phyloP scores from a whole-genome alignment of 495 filamentous ascomycete species.

The Podospora appendiculata region DNA sequence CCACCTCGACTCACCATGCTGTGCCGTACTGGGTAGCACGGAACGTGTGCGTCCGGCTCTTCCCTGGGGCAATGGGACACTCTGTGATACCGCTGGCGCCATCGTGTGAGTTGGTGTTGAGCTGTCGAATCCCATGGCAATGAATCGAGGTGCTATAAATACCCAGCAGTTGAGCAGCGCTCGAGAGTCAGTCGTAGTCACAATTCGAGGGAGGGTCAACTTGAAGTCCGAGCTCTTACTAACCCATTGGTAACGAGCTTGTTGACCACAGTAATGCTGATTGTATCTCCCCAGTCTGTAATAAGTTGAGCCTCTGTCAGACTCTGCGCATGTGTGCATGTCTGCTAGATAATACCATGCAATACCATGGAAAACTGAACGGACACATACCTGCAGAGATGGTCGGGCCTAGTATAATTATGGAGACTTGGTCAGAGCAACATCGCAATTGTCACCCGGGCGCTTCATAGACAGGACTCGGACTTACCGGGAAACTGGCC shows the following conservation, averaged over 20 bases:
- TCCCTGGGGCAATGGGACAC: constrained; percentile 41
- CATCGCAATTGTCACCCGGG: too few species aligned
- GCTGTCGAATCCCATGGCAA: constrained; percentile 46
- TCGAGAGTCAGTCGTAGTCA: too few species aligned
- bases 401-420: constrained; percentile 36
- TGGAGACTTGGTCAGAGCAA: too few species aligned
- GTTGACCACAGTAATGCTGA: constrained; percentile 50
- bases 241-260: constrained; percentile 33
- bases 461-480: neutral
- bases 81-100: constrained; percentile 43
- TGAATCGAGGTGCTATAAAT: constrained; percentile 39
- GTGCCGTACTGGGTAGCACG: constrained; percentile 42
- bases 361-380: neutral
- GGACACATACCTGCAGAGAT: constrained; percentile 31
- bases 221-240: too few species aligned
- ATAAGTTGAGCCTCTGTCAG: neutral
- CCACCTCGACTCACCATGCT: constrained; percentile 12
- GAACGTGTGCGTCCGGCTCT: constrained; percentile 39
- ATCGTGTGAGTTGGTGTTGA: constrained; percentile 26
- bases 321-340: constrained; percentile 4
- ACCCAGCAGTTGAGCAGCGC: neutral
- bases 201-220: too few species aligned
- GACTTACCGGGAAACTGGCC: constrained; percentile 21
- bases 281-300: constrained; percentile 51
- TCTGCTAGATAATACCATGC: neutral